These are phyloP conservation scores for Wickerhamomyces sydowiorum DNA, from an alignment of 805 yeast species.

Conservation along the genomic window DNA sequence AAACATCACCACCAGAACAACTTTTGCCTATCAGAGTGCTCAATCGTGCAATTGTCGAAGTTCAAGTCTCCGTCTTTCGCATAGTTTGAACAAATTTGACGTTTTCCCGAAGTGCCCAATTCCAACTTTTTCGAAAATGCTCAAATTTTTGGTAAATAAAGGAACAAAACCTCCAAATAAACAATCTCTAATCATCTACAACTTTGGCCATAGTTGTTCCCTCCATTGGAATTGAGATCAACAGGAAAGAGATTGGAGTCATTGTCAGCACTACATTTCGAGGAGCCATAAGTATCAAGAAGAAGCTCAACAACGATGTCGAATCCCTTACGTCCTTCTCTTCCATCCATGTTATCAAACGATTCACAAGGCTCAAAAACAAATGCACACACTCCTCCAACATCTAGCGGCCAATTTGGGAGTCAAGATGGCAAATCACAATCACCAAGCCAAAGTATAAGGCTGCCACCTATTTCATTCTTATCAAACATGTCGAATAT, in stretches of 20 bases:
- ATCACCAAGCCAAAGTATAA: slow-evolving; percentile 14
- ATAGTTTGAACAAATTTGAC: background rate
- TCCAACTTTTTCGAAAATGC: background rate
- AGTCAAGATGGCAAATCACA: background rate
- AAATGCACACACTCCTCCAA: background rate
- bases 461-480: slow-evolving; percentile 36
- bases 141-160: slow-evolving; percentile 1
- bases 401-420: background rate
- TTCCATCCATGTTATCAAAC: background rate
- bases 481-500: slow-evolving; percentile 13
- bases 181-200: slow-evolving; percentile 6
- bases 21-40: background rate
- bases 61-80: too few relatives aligned
- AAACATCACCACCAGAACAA: background rate
- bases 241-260: too few relatives aligned
- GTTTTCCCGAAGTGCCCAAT: background rate
- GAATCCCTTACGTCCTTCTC: background rate
- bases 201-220: too few relatives aligned
- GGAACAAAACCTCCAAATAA: background rate
- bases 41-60: background rate
- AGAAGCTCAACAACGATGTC: background rate
- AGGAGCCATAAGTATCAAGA: background rate
- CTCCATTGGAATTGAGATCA: too few relatives aligned
- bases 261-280: too few relatives aligned
- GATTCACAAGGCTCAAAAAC: background rate